Percentiles rank a stretch among this genome's conserved stretches.
Evolutionary conservation across 257 asterid species (phyloP).

Genomic region (Nicotiana otophora): DNA sequence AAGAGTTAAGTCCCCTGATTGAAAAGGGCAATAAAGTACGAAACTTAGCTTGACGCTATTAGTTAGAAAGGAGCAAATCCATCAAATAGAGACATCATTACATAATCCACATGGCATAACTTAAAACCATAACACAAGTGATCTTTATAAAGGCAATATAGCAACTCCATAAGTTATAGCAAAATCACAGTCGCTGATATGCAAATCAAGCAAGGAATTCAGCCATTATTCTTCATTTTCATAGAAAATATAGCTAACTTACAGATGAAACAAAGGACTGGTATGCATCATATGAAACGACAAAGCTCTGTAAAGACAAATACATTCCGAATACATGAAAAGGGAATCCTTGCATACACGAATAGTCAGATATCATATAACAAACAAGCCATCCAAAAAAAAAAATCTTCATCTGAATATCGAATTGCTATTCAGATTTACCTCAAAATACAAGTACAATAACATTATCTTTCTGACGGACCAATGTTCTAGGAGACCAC

Average conservation of each 20-base stretch:
- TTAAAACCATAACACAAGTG: background rate
- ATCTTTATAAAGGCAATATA: background rate
- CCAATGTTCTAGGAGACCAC: slow-evolving; percentile 3
- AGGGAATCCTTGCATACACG: slow-evolving; percentile 6
- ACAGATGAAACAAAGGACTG: background rate
- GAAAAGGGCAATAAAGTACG: background rate
- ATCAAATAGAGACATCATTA: background rate
- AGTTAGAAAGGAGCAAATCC: background rate
- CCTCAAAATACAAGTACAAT: slow-evolving; percentile 15
- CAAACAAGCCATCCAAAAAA: background rate
- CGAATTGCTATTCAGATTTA: background rate
- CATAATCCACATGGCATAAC: background rate
- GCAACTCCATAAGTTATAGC: background rate
- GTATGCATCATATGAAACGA: background rate
- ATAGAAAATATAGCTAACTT: background rate
- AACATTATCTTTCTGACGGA: slow-evolving; percentile 4
- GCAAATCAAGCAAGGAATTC: background rate
- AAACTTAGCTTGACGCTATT: background rate
- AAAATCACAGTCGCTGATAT: background rate
- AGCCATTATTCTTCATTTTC: background rate
- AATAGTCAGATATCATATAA: slow-evolving; percentile 1
- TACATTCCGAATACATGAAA: background rate
- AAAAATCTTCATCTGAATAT: background rate
- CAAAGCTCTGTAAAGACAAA: background rate
- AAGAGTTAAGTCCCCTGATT: background rate